A percentile compares a stretch with the other conserved stretches of the same genome.
Conservation (phyloP, 768 basidiomycete species). For the Mycena haematopus region DNA sequence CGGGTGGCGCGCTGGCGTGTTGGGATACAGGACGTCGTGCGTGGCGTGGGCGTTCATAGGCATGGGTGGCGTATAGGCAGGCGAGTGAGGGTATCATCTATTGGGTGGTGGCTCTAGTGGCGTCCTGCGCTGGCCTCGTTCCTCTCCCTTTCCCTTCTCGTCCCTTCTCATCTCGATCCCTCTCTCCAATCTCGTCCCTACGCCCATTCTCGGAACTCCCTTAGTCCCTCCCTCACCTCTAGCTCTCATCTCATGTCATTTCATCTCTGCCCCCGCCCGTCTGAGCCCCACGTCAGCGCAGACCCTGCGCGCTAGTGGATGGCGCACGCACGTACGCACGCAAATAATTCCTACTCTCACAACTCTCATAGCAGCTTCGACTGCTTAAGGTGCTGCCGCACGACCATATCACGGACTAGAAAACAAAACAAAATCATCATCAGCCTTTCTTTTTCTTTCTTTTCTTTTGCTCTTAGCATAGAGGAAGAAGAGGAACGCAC, state of each 20-base stretch:
- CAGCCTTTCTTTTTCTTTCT: no score
- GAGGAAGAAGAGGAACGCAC: conserved; percentile 44
- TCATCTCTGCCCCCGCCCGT: not conserved
- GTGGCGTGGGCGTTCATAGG: not conserved
- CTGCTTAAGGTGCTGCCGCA: conserved; percentile 77
- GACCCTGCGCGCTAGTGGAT: not conserved
- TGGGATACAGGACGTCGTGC: not conserved
- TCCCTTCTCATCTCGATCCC: not conserved
- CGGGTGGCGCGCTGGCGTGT: no score
- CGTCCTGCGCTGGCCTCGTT: not conserved
- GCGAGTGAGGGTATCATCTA: not conserved
- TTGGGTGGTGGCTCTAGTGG: not conserved
- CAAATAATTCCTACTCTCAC: not conserved
- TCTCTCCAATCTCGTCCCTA: no score
- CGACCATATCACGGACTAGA: conserved; percentile 81
- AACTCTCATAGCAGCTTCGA: conserved; percentile 73
- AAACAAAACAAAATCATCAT: not conserved
- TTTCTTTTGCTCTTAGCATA: conserved; percentile 36
- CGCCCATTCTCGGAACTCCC: not conserved
- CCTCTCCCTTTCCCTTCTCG: no score
- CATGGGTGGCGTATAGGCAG: not conserved
- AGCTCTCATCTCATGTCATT: not conserved
- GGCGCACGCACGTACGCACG: not conserved
- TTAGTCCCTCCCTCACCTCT: not conserved
- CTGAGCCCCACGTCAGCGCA: not conserved